Evolutionary conservation across 2,329 filamentous ascomycete species (phyloP).

Genomic region (Trichophyton equinum): DNA sequence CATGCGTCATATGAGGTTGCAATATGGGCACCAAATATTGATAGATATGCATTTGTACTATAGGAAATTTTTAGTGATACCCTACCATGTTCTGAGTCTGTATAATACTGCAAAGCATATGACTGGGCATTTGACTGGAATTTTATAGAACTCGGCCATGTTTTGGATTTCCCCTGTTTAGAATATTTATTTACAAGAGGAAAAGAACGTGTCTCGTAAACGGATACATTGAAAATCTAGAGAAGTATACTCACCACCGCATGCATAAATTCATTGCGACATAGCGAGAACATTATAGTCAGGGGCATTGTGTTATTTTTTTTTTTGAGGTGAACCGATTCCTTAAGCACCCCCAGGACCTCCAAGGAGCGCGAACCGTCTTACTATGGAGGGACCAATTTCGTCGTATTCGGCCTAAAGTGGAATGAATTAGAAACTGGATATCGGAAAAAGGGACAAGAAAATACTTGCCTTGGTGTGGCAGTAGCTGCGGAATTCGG

Average conservation of each 20-base stretch:
- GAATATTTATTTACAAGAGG: not conserved
- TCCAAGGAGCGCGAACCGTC: conserved; percentile 84
- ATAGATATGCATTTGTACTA: not conserved
- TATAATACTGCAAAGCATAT: not conserved
- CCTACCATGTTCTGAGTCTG: not conserved
- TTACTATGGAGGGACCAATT: conserved; percentile 88
- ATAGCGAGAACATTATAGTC: not conserved
- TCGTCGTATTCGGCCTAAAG: conserved; percentile 62
- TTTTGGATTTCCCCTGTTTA: not conserved
- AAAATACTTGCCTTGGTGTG: conserved; percentile 59
- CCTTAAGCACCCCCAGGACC: conserved; percentile 56
- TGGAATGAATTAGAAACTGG: conserved; percentile 3
- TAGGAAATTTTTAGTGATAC: conserved; percentile 1
- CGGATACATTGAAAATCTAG: not conserved
- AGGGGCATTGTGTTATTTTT: not conserved
- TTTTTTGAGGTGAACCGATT: not conserved
- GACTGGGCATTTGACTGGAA: not conserved
- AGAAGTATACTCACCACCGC: not conserved
- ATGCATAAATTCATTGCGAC: not conserved
- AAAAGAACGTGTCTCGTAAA: not conserved
- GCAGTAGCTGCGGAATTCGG: conserved; percentile 97
- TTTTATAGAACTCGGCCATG: not conserved
- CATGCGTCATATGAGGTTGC: too few relatives aligned
- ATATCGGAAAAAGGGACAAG: conserved; percentile 2
- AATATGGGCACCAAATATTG: too few relatives aligned